These are phyloP conservation scores for Coniella vitis DNA, from an alignment of 2,329 filamentous ascomycete genomes.

Conservation along the genomic window DNA sequence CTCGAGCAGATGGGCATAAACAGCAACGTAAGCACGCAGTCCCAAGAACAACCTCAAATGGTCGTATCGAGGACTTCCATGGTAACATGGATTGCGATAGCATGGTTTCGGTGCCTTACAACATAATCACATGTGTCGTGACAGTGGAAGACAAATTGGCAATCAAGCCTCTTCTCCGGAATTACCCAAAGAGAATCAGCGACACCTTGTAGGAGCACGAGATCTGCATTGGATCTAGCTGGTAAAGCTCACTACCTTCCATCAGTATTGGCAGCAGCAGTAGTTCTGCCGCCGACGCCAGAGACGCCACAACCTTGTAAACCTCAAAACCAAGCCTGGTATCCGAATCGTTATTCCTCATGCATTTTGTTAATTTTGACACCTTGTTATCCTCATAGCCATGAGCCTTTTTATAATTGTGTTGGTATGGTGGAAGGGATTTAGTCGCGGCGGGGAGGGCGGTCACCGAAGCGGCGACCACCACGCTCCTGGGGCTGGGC, in stretches of 20 bases:
- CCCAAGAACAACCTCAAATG: slow-evolving; percentile 2
- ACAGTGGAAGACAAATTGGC: slow-evolving; percentile 51
- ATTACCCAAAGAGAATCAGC: slow-evolving; percentile 61
- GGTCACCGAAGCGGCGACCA: slow-evolving; percentile 38
- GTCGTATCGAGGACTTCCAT: background rate
- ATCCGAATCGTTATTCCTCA: slow-evolving; percentile 28
- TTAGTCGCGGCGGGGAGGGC: slow-evolving; percentile 41
- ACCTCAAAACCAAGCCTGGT: slow-evolving; percentile 26
- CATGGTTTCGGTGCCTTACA: background rate
- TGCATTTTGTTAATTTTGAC: slow-evolving; percentile 21
- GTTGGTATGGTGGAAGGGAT: slow-evolving; percentile 5
- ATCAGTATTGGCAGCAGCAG: slow-evolving; percentile 28
- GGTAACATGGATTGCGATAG: too few relatives aligned
- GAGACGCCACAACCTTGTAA: slow-evolving; percentile 32
- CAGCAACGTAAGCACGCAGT: background rate
- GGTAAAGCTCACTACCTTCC: slow-evolving; percentile 48
- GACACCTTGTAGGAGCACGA: slow-evolving; percentile 69
- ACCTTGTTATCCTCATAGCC: slow-evolving; percentile 13
- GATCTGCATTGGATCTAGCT: slow-evolving; percentile 55
- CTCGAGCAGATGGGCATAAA: background rate
- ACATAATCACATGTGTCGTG: background rate
- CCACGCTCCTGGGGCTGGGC: slow-evolving; percentile 76
- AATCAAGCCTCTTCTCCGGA: slow-evolving; percentile 81
- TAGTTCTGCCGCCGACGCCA: slow-evolving; percentile 34
- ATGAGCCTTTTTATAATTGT: background rate